phyloP scores from a whole-genome alignment of 306 rosid species.

The Fagus crenata region DNA sequence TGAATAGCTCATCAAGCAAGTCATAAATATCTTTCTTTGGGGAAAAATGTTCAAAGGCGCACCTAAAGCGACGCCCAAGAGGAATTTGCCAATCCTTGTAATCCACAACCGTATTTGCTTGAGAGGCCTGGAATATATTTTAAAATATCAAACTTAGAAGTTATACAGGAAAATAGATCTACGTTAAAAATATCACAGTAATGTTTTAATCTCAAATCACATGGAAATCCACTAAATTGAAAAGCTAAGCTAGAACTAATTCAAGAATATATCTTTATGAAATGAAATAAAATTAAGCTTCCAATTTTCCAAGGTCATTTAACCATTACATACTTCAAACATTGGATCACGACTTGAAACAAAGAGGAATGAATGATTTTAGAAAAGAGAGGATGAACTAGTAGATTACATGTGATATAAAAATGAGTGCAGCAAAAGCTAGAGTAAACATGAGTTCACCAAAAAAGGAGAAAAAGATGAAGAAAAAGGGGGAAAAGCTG shows the following conservation, averaged over 20 bases:
- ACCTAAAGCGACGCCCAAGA: conserved; percentile 97
- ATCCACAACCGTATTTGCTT: conserved; percentile 73
- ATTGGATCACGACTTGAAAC: neutral
- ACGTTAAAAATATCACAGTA: neutral
- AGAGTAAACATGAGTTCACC: neutral
- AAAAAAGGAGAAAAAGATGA: neutral
- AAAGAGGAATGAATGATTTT: neutral
- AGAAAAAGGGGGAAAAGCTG: neutral
- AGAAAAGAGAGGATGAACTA: neutral
- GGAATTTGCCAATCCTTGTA: conserved; percentile 98
- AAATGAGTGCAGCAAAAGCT: neutral
- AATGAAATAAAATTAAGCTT: neutral
- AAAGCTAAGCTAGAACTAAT: neutral
- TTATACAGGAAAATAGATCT: neutral
- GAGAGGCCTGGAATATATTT: conserved; percentile 64
- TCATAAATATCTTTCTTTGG: conserved; percentile 1
- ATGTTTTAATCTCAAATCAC: neutral
- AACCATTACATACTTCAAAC: neutral
- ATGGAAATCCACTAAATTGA: neutral
- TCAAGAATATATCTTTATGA: neutral
- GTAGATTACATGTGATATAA: neutral
- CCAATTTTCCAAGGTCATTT: neutral
- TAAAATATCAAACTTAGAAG: neutral
- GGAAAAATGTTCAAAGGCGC: conserved; percentile 30
- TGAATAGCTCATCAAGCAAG: neutral